These are phyloP conservation scores for Mucor racemosus DNA, from an alignment of 371 early-diverging fungal species.

Conservation along the genomic window DNA sequence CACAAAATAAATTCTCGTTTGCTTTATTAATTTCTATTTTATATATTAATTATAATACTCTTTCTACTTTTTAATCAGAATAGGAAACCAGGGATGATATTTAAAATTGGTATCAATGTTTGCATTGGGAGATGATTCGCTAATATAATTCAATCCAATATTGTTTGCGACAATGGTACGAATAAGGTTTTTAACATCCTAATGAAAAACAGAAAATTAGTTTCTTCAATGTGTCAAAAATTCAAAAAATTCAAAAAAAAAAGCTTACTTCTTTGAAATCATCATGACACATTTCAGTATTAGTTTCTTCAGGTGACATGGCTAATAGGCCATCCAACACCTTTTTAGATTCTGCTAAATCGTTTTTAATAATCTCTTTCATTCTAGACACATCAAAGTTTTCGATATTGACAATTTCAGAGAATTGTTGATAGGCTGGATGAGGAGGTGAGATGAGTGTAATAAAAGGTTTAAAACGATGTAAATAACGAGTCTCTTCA, in stretches of 20 bases:
- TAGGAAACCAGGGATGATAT: conserved; percentile 61
- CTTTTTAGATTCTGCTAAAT: conserved; percentile 33
- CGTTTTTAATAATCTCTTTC: conserved; percentile 21
- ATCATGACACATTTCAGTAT: conserved; percentile 51
- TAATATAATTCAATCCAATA: conserved; percentile 24
- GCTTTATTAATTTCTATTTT: not conserved
- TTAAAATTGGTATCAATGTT: conserved; percentile 39
- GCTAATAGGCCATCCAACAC: conserved; percentile 32
- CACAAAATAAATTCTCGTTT: too few relatives aligned
- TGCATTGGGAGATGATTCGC: not conserved
- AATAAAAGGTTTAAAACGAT: conserved; percentile 66
- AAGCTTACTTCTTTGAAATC: conserved; percentile 44
- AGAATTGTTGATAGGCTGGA: conserved; percentile 40
- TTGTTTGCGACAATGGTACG: conserved; percentile 46
- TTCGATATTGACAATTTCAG: conserved; percentile 32
- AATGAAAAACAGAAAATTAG: not conserved
- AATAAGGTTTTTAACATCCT: conserved; percentile 51
- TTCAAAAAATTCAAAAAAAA: not conserved
- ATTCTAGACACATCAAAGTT: conserved; percentile 27
- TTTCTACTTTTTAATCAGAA: conserved; percentile 15
- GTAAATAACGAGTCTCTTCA: conserved; percentile 58
- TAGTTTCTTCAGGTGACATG: conserved; percentile 29
- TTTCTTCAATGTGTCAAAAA: not conserved
- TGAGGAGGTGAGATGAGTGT: conserved; percentile 53
- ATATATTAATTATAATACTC: not conserved